Percentiles rank a stretch among this genome's conserved stretches.
Evolutionary conservation across 805 yeast species (phyloP).

Genomic region (Candida schatavii): DNA sequence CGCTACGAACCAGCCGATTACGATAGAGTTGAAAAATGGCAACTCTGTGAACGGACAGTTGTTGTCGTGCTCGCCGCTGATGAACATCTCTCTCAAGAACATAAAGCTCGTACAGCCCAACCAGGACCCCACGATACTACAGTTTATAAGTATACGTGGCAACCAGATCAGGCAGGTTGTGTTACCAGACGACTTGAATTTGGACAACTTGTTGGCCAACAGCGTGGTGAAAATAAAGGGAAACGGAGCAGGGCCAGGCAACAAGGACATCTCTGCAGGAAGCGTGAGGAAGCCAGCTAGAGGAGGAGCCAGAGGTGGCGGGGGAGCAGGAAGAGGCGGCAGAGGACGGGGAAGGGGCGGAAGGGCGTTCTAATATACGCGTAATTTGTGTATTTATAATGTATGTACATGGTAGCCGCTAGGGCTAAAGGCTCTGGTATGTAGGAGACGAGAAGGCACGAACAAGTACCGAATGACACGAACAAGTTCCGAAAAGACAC

Average conservation of each 20-base stretch:
- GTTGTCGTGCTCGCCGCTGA: constrained; percentile 80
- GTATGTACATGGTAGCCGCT: too few relatives aligned
- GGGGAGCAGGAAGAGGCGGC: constrained; percentile 16
- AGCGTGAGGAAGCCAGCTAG: constrained; percentile 11
- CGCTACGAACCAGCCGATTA: constrained; percentile 74
- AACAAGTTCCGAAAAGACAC: too few relatives aligned
- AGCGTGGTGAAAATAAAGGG: constrained; percentile 41
- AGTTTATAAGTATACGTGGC: constrained; percentile 83
- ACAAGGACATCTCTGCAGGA: constrained; percentile 11
- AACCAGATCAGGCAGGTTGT: constrained; percentile 81
- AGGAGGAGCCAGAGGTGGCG: constrained; percentile 20
- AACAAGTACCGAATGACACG: too few relatives aligned
- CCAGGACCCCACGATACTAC: constrained; percentile 67
- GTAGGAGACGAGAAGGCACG: too few relatives aligned
- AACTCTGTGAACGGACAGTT: constrained; percentile 82
- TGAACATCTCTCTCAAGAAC: constrained; percentile 82
- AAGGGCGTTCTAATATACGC: constrained; percentile 32
- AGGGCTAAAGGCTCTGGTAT: too few relatives aligned
- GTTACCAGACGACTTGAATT: constrained; percentile 80
- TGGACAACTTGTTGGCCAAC: constrained; percentile 61
- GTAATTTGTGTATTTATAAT: too few relatives aligned
- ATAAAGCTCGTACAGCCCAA: constrained; percentile 74
- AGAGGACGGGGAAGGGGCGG: constrained; percentile 16
- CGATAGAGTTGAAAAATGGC: constrained; percentile 90
- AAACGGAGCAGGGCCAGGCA: constrained; percentile 43